Conservation (phyloP, 1,284 basidiomycete species). For the Inonotus obliquus region DNA sequence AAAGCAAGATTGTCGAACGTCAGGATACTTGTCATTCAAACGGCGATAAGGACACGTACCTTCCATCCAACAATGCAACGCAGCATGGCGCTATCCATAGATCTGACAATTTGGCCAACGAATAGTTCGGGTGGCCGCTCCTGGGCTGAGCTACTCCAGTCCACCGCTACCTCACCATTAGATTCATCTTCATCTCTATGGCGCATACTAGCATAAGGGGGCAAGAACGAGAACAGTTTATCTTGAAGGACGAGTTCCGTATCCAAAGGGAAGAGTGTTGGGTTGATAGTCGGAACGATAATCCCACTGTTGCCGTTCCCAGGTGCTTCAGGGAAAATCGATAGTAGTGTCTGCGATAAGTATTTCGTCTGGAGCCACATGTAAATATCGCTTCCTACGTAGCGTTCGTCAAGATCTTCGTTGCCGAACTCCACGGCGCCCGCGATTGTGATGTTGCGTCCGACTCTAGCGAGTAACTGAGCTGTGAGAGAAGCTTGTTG, state of each 20-base stretch:
- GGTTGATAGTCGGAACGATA: not conserved
- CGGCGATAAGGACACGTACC: conserved; percentile 6
- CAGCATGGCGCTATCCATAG: not conserved
- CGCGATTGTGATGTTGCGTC: conserved; percentile 36
- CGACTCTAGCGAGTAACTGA: conserved; percentile 39
- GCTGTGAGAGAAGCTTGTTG: conserved; percentile 20
- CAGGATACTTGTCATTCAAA: not conserved
- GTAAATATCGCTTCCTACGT: not conserved
- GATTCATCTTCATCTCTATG: not conserved
- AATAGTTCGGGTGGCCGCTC: conserved; percentile 5
- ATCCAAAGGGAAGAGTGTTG: conserved; percentile 4
- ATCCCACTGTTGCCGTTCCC: too few relatives aligned
- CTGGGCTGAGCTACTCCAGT: not conserved
- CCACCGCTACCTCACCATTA: not conserved
- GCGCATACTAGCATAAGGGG: not conserved
- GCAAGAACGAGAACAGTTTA: not conserved
- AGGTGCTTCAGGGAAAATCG: not conserved
- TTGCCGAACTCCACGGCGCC: conserved; percentile 20
- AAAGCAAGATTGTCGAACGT: not conserved
- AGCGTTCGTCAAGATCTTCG: not conserved
- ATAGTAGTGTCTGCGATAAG: not conserved
- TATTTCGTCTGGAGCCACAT: conserved; percentile 1
- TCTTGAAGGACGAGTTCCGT: conserved; percentile 9
- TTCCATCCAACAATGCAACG: conserved; percentile 20
- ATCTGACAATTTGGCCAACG: conserved; percentile 18